Percentiles rank a stretch among this genome's conserved stretches.
These are phyloP conservation scores for Salix viminalis DNA, from an alignment of 345 rosid genomes.

Conservation along the genomic window DNA sequence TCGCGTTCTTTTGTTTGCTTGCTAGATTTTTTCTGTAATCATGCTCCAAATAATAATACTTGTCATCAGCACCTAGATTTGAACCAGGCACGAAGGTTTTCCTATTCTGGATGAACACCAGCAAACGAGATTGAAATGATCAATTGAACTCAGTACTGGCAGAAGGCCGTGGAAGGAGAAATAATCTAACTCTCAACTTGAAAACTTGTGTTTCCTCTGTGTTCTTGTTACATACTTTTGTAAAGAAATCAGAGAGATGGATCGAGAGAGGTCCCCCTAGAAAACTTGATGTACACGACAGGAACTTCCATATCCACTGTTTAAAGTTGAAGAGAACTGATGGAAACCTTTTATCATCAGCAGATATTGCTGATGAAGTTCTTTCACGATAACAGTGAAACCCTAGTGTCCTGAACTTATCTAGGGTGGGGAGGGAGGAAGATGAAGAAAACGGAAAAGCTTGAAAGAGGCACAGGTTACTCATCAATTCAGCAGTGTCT, in stretches of 20 bases:
- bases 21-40: not conserved
- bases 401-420: not conserved
- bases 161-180: not conserved
- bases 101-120: not conserved
- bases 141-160: not conserved
- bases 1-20: not conserved
- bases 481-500: not conserved
- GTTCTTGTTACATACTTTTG: not conserved
- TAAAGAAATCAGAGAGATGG: not conserved
- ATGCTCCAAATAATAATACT: not conserved
- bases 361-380: not conserved
- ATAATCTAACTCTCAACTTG: not conserved
- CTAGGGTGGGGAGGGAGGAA: not conserved
- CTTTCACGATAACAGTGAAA: slow-evolving; percentile 2
- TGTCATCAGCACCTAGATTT: not conserved
- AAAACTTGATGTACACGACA: not conserved
- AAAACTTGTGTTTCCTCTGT: not conserved
- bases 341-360: not conserved
- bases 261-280: slow-evolving; percentile 2
- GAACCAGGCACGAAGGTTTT: not conserved
- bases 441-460: not conserved
- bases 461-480: not conserved
- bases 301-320: not conserved
- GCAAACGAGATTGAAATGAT: not conserved
- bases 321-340: not conserved